Percentiles rank a stretch among this genome's conserved stretches.
Conservation (phyloP, 1,284 basidiomycete genomes). For the Anthracocystis walkeri region DNA sequence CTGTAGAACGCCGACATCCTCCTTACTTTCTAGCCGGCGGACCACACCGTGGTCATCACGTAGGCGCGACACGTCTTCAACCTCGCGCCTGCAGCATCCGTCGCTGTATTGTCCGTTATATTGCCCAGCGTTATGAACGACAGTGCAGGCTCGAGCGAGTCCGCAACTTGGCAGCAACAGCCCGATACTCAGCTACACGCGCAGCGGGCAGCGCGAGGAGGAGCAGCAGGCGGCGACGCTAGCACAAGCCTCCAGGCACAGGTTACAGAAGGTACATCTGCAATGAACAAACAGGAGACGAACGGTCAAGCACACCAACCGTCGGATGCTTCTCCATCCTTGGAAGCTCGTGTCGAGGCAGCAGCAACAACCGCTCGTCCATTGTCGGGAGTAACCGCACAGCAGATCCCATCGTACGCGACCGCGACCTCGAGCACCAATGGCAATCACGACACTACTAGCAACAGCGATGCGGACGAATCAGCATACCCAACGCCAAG, state of each 20-base stretch:
- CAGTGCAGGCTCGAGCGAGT: slow-evolving; percentile 2
- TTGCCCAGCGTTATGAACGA: slow-evolving; percentile 4
- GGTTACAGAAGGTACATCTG: background rate
- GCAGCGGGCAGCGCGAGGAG: background rate
- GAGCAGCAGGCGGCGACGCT: background rate
- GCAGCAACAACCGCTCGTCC: slow-evolving; percentile 7
- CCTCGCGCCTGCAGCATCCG: background rate
- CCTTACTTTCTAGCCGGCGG: background rate
- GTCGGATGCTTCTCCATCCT: slow-evolving; percentile 6
- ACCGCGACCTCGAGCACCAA: slow-evolving; percentile 15
- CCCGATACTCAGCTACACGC: slow-evolving; percentile 3
- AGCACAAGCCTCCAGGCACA: background rate
- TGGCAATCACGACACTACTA: slow-evolving; percentile 14
- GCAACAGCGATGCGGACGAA: slow-evolving; percentile 16
- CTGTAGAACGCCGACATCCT: background rate
- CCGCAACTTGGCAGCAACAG: slow-evolving; percentile 13
- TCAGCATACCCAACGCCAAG: slow-evolving; percentile 22
- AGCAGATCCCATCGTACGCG: slow-evolving; percentile 13
- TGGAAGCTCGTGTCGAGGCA: background rate
- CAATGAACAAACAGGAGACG: background rate
- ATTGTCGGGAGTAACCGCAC: slow-evolving; percentile 5
- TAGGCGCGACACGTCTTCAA: background rate
- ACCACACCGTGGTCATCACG: background rate
- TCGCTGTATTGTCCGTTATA: background rate
- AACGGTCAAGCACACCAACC: slow-evolving; percentile 4